Evolutionary conservation across 345 rosid species (phyloP), one percentile per base, ranked within the genome.

Genomic region (Brassica juncea): DNA sequence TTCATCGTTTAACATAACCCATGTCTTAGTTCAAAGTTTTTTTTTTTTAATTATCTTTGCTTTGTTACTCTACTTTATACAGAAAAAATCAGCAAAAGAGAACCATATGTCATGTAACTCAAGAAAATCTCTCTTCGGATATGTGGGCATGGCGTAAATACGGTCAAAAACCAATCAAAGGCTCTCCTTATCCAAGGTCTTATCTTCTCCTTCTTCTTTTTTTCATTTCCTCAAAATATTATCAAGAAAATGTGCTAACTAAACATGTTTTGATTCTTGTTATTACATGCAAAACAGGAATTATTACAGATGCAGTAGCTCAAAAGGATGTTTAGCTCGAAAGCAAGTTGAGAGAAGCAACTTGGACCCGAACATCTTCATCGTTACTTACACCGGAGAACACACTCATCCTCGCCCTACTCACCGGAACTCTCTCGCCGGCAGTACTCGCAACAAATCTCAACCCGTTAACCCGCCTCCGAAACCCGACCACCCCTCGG

Each of bases 141-240:
- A 75, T 86, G 71, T 94, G 99, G 99, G 91, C 97, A 58, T 94
- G 99, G 99, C 88, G 99, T 6, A 94, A 94, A 62, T 94, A 94
- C 77, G 99, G 99, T 3, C 97, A 94, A 66, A 94, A 94, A 81
- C 99, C 97, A 74, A 94, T 94, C 81, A 94, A 92, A 83, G 97
- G 97, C 37, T 91, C 97, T 15, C 97, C 97, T 4, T 89, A 87
- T 71, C 99, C 97, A 19, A 91, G 97, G 97, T 90, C 15, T n/a
- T 23, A 19, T 8, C 52, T 60, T 39, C 47, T 39, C 10, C 4
- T 39, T 30, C 28, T 23, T 39, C 28, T 15, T 21, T 7, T 21
- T 52, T 37, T 35, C 5, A 30, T 42, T 74, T 23, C 31, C 9
- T 61, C 10, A 14, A 28, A 14, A n/a, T 37, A 55, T 21, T 67